These are phyloP conservation scores for Parafenestella ontariensis DNA, from an alignment of 2,329 filamentous ascomycete species.

Conservation along the genomic window DNA sequence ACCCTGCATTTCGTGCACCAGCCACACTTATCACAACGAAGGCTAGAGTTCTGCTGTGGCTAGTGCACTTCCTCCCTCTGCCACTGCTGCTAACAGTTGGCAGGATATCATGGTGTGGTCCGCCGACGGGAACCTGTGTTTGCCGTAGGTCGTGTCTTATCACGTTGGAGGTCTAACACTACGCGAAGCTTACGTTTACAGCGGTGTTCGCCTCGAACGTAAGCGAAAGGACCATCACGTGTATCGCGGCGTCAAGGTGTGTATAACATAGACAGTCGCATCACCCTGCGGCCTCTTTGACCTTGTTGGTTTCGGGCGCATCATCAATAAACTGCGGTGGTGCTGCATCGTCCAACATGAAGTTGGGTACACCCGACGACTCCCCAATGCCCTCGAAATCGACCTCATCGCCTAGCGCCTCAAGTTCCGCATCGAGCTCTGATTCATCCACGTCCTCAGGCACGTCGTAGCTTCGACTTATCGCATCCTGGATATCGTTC, in stretches of 20 bases:
- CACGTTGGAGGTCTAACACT: not conserved
- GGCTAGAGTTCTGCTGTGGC: not conserved
- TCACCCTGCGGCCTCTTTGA: conserved; percentile 78
- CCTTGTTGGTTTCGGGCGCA: conserved; percentile 74
- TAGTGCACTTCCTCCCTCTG: not conserved
- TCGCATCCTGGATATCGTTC: conserved; percentile 96
- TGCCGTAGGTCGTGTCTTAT: not conserved
- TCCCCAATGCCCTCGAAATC: conserved; percentile 76
- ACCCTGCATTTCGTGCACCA: not conserved
- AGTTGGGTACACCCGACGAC: conserved; percentile 74
- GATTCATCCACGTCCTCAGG: conserved; percentile 97
- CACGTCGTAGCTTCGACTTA: conserved; percentile 89
- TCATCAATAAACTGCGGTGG: conserved; percentile 92
- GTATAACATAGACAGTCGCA: not conserved
- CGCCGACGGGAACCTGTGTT: not conserved
- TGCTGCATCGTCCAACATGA: conserved; percentile 85
- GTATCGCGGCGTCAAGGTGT: not conserved
- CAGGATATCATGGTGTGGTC: not conserved
- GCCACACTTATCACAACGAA: not conserved
- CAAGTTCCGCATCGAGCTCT: conserved; percentile 93
- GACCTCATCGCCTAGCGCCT: conserved; percentile 93
- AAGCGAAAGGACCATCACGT: not conserved
- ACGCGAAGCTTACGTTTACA: not conserved
- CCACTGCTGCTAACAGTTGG: not conserved
- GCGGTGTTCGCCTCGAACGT: not conserved